Base-by-base conservation (phyloP, 441 rosid species). In the Mallotus repandus region DNA sequence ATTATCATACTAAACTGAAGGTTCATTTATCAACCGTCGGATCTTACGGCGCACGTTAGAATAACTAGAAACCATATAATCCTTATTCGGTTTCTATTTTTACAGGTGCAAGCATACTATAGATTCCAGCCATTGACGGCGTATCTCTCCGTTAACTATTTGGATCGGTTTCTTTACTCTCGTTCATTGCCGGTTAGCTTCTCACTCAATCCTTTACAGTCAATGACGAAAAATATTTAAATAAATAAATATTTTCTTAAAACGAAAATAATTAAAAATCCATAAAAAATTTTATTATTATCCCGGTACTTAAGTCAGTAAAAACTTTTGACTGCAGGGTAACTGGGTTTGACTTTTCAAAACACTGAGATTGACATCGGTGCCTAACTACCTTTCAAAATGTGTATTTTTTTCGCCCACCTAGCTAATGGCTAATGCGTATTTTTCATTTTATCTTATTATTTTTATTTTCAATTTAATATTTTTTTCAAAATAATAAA, bases 111-210 rank as follows among this genome's bases (percentile, higher is more conserved):
- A 69, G 84, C 91, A 9, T 84, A 76, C 75, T 81, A 85, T 75
- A 86, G 81, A 41, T 92, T 95, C 82, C 96, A 77, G 81, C 97
- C 98, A 25, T 66, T 92, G 60, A 95, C 99, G 90, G 96, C 96
- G 81, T 92, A 92, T 79, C 94, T 95, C 74, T 81, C 98, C 87
- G 93, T 95, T 74, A 95, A 95, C 86, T 95, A 95, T 84, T 69
- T 92, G 80, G 99, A 95, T 68, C 94, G 99, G 73, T 95, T 89
- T 82, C 84, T 95, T 2, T 84, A 83, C 70, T 87, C 91, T 71
- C 90, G 86, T 69, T 77, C 81, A 0, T 71, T 89, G 86, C 96
- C 90, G 90, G 99, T 95, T 81, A 81, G 83, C 18, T 67, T 75
- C 74, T 52, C 45, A 55, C 61, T 45, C 55, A 54, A 25, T 29